These are phyloP conservation scores for Baorangia bicolor DNA, from an alignment of 768 basidiomycete species.

Conservation along the genomic window DNA sequence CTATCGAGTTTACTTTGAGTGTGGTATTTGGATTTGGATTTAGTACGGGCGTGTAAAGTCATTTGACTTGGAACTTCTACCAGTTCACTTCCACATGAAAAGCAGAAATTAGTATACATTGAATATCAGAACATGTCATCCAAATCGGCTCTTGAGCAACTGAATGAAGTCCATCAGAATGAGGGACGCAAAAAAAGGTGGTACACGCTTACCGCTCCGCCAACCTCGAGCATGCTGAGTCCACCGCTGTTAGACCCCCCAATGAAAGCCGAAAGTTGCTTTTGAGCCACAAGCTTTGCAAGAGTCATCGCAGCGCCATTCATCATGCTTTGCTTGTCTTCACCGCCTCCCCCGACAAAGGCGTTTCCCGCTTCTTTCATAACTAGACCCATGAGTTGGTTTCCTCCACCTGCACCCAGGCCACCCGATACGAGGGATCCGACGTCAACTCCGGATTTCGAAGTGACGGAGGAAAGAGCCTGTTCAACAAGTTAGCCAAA, in stretches of 20 bases:
- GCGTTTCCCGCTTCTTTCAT: constrained; percentile 81
- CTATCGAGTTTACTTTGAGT: neutral
- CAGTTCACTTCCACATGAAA: neutral
- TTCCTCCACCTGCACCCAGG: constrained; percentile 46
- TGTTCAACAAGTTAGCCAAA: constrained; percentile 9
- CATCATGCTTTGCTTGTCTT: constrained; percentile 76
- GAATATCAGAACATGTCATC: neutral
- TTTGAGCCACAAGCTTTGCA: constrained; percentile 78
- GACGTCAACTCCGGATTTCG: constrained; percentile 33
- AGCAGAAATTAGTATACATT: neutral
- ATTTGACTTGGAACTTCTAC: neutral
- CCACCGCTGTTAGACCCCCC: constrained; percentile 75
- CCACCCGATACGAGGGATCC: constrained; percentile 29
- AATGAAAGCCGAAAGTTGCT: constrained; percentile 39
- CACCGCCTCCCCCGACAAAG: constrained; percentile 63
- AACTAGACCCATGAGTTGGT: constrained; percentile 78
- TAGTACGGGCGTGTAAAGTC: neutral
- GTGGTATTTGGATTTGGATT: neutral
- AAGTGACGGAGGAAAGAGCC: constrained; percentile 16
- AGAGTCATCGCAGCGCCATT: constrained; percentile 84
- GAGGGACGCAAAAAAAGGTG: neutral
- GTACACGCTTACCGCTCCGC: constrained; percentile 41
- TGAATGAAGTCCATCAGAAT: neutral
- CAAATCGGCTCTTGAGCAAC: constrained; percentile 16
- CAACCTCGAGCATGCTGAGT: constrained; percentile 53